Percentiles rank a stretch among this genome's conserved stretches.
Conservation (phyloP, 306 rosid genomes). For the Corylus americana region DNA sequence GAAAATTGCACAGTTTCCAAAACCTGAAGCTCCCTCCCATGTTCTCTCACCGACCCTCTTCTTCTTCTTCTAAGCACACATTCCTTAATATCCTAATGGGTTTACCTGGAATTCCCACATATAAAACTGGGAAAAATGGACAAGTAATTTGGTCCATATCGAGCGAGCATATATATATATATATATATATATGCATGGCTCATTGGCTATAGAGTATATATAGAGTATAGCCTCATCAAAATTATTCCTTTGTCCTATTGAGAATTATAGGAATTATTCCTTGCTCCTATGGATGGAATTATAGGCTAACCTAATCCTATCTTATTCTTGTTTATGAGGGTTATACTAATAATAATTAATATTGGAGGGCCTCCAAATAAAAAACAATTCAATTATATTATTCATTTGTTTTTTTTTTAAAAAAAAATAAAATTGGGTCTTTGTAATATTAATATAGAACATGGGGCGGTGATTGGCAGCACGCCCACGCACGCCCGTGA, state of each 20-base stretch:
- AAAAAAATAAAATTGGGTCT: no score
- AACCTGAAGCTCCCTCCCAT: conserved; percentile 39
- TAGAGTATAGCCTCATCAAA: not conserved
- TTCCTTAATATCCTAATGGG: conserved; percentile 40
- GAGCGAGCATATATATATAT: no score
- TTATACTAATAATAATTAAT: not conserved
- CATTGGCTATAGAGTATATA: not conserved
- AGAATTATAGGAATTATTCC: not conserved
- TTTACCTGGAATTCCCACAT: conserved; percentile 20
- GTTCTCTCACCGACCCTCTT: conserved; percentile 49
- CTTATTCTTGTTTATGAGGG: not conserved
- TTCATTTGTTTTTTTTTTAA: not conserved
- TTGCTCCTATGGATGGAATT: no score
- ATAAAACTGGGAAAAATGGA: not conserved
- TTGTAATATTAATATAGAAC: no score
- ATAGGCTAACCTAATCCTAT: no score
- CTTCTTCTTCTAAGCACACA: conserved; percentile 26
- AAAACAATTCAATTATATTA: not conserved
- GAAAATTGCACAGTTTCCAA: conserved; percentile 33
- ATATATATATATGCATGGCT: no score
- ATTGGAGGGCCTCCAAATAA: not conserved
- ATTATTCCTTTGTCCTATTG: not conserved
- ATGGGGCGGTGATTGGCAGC: no score
- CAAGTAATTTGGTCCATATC: not conserved
- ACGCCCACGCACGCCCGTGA: no score